Evolutionary conservation across 2,329 filamentous ascomycete genomes (phyloP).

Genomic region (Fusarium continuum): DNA sequence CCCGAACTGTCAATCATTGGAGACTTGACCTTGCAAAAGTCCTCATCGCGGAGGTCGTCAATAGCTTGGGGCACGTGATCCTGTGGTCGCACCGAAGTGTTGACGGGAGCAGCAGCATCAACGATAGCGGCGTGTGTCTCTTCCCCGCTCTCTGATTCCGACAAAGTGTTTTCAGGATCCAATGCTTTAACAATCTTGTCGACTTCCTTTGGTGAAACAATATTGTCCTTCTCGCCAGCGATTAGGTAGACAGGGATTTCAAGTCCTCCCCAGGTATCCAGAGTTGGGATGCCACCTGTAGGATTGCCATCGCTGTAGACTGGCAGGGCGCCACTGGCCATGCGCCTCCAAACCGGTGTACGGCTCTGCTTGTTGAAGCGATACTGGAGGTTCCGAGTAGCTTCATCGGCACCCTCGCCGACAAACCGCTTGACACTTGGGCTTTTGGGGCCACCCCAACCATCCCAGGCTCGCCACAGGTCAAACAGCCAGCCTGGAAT

Average conservation of each 20-base stretch:
- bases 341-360: constrained; percentile 83
- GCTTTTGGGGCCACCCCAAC: constrained; percentile 80
- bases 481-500: constrained; percentile 79
- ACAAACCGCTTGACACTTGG: constrained; percentile 82
- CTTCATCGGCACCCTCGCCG: constrained; percentile 70
- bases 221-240: constrained; percentile 77
- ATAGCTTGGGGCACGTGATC: constrained; percentile 51
- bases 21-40: constrained; percentile 37
- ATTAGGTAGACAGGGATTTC: constrained; percentile 80
- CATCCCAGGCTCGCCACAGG: constrained; percentile 79
- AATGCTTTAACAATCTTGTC: constrained; percentile 68
- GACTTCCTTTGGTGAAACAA: constrained; percentile 78
- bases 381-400: constrained; percentile 73
- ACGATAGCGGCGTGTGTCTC: constrained; percentile 47
- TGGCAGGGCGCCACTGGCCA: constrained; percentile 78
- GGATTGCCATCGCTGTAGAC: constrained; percentile 62
- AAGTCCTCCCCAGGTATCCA: constrained; percentile 76
- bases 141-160: constrained; percentile 31
- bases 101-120: constrained; percentile 61
- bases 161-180: constrained; percentile 9
- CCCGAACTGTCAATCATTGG: constrained; percentile 36
- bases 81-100: constrained; percentile 45
- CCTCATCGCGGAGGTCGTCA: constrained; percentile 44
- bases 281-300: constrained; percentile 72
- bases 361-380: constrained; percentile 84